Evolutionary conservation across 1,284 basidiomycete genomes (phyloP), one percentile per base, ranked within the genome.

Genomic region (Trametes hirsuta): DNA sequence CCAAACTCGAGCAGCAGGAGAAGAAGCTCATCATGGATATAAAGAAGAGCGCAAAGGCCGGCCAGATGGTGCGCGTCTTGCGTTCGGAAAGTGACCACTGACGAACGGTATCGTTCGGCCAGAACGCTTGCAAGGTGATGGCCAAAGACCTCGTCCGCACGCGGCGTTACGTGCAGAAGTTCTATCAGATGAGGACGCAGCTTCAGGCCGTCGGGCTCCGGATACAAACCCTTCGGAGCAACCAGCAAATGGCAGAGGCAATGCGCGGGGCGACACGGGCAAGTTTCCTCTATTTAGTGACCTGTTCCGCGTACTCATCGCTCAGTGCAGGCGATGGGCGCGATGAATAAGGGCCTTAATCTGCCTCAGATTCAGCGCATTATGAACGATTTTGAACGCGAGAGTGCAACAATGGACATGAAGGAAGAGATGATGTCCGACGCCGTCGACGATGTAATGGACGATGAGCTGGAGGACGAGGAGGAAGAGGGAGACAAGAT

Each of bases 391-490:
- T 99, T 99, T 68, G 97, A 99, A 79, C 91, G 90, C 70, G 97
- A 99, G 77, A 97, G 91, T 65, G 88, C 92, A 10, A 93, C 91
- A 74, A 99, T 99, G 97, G 97, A 99, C 76, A 99, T 99, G 97
- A 99, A 98, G 77, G 97, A 98, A 77, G 97, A 98, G 75, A 97
- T 99, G 92, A 99, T 99, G 97, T 94, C 91, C 40, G 97, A 99
- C 63, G 93, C 96, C 1, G 92, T 99, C 9, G 97, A 99, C 76
- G 97, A 98, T 71, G 96, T 95, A 40, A 98, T 99, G 95, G 95
- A 97, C 70, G 93, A 94, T 51, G 94, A 95, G 22, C 81, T 80
- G 40, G 94, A 95, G 66, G 96, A 96, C 53, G 96, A 97, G 75
- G 96, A 98, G 69, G 93, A 94, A 67, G 97, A 98, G 71, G 90